A percentile compares a stretch with the other conserved stretches of the same genome.
phyloP scores from a whole-genome alignment of 805 yeast species.

The Tetrapisispora taiwanensis region DNA sequence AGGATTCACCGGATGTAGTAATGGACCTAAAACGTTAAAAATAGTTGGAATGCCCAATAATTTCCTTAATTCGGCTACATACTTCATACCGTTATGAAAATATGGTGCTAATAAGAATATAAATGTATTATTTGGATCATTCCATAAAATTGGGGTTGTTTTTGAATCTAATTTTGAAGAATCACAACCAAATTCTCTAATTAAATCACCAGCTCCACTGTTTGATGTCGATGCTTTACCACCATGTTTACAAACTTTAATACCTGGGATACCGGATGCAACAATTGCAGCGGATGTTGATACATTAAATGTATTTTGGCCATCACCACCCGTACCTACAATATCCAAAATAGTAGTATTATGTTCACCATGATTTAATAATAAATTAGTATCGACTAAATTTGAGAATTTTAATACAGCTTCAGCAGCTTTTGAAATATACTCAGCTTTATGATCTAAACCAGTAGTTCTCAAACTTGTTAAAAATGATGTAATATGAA shows the following conservation, averaged over 20 bases:
- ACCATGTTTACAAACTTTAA: slow-evolving; percentile 87
- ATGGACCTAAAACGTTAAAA: slow-evolving; percentile 89
- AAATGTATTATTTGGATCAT: slow-evolving; percentile 33
- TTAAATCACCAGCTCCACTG: slow-evolving; percentile 89
- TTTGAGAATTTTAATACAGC: slow-evolving; percentile 61
- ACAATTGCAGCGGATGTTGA: slow-evolving; percentile 92
- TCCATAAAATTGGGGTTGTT: slow-evolving; percentile 47
- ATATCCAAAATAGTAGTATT: slow-evolving; percentile 43
- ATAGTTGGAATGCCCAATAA: slow-evolving; percentile 83
- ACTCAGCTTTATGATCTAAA: slow-evolving; percentile 71
- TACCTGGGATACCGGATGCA: slow-evolving; percentile 69
- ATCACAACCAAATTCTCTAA: slow-evolving; percentile 75
- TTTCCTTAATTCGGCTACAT: slow-evolving; percentile 69
- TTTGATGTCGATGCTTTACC: slow-evolving; percentile 92
- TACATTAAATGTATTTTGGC: slow-evolving; percentile 93
- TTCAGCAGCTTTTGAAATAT: slow-evolving; percentile 75
- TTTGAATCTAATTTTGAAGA: slow-evolving; percentile 52
- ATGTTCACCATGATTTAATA: slow-evolving; percentile 39
- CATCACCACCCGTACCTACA: slow-evolving; percentile 99
- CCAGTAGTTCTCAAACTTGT: slow-evolving; percentile 66
- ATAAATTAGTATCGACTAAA: slow-evolving; percentile 33
- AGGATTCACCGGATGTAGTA: slow-evolving; percentile 80
- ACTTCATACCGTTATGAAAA: slow-evolving; percentile 85
- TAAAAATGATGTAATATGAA: slow-evolving; percentile 70
- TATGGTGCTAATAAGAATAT: slow-evolving; percentile 85